Base-by-base conservation (phyloP, 2,329 filamentous ascomycete genomes). In the Alternaria novae-zelandiae region DNA sequence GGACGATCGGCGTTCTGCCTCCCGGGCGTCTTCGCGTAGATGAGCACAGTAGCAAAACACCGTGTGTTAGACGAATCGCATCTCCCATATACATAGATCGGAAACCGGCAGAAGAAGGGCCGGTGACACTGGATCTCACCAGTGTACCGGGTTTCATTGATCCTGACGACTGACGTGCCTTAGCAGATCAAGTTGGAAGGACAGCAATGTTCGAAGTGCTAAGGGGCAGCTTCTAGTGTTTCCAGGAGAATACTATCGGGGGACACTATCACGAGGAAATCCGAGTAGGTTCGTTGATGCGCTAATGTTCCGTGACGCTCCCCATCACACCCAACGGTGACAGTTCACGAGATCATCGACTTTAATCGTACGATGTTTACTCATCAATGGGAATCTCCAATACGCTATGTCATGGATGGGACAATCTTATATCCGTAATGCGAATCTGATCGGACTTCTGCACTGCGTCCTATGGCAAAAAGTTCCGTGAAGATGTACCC, bases 1-100 rank as follows among this genome's bases (percentile, higher is more conserved):
- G 36, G 1, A 1, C 0, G 2, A 41, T 41, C 2, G 36, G 36
- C 2, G 36, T n/a, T 41, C 36, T 2, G 36, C 2, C 2, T 10
- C n/a, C 36, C 36, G 36, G 2, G n/a, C 36, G 36, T 41, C 36
- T 11, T 41, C 36, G 36, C 36, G 36, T 41, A 41, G 36, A 0
- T 41, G 36, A 41, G 36, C 0, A 41, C 36, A 6, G n/a, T 41
- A 41, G 36, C 36, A 17, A 41, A 41, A 41, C 36, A 41, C 9
- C 36, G 6, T 11, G 36, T 41, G 49, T 53, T 30, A 12, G 21
- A 21, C 32, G 30, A 20, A 53, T 53, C 49, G 8, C 26, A 53
- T 21, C 28, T 28, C 13, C 21, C 11, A 23, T 23, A 21, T 15
- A 36, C 49, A 36, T n/a, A 12, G 28, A 53, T 36, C 20, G 49